These are phyloP conservation scores for Nothophytophthora sp. DNA, from an alignment of 352 stramenopile species.

Conservation along the genomic window DNA sequence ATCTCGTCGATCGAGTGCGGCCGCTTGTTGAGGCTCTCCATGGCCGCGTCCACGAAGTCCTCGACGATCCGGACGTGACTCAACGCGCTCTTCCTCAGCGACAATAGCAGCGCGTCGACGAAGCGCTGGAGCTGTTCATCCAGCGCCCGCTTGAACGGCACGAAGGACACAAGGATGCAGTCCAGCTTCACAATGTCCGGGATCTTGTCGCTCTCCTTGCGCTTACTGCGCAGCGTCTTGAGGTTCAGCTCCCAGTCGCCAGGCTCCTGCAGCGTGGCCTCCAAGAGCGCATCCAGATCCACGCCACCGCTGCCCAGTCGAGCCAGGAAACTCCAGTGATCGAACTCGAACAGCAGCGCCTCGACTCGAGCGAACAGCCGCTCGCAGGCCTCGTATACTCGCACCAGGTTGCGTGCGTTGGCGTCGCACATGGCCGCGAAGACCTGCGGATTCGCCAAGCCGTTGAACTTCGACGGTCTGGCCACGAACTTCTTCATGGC, in stretches of 20 bases:
- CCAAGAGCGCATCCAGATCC: conserved; percentile 85
- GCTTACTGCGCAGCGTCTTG: conserved; percentile 84
- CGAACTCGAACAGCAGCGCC: conserved; percentile 72
- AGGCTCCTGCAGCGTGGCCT: conserved; percentile 64
- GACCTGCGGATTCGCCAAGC: conserved; percentile 86
- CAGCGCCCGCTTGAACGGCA: conserved; percentile 87
- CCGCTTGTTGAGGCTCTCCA: conserved; percentile 87
- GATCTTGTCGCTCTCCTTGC: conserved; percentile 94
- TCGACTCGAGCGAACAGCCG: conserved; percentile 88
- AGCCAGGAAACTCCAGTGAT: conserved; percentile 77
- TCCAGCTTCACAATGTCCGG: conserved; percentile 90
- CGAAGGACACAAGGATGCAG: conserved; percentile 89
- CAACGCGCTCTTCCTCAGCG: conserved; percentile 80
- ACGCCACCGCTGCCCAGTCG: conserved; percentile 38
- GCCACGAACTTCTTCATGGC: conserved; percentile 96
- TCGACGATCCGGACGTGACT: conserved; percentile 84
- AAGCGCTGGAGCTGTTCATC: conserved; percentile 89
- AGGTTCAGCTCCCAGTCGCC: conserved; percentile 91
- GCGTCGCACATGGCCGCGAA: conserved; percentile 89
- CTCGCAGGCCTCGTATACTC: conserved; percentile 93
- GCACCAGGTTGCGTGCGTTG: conserved; percentile 85
- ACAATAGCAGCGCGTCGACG: conserved; percentile 83
- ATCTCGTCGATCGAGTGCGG: conserved; percentile 95
- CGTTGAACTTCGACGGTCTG: conserved; percentile 88
- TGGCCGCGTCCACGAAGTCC: conserved; percentile 86